Base-by-base conservation (phyloP, 1,284 basidiomycete genomes). In the Cryptococcus floricola region DNA sequence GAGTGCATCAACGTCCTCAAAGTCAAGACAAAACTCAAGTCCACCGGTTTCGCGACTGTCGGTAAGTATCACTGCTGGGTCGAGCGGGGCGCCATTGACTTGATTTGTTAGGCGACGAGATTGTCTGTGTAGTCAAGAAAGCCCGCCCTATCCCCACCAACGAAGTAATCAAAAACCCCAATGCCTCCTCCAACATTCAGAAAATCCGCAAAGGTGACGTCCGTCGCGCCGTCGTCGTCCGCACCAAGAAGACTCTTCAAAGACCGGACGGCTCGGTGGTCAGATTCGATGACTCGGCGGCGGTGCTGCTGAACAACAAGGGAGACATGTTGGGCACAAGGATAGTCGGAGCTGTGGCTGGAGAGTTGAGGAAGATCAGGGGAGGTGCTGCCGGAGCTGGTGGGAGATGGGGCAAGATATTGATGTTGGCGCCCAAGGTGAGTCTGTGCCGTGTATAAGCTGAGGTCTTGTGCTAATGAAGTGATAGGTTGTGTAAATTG, bases 1-100 rank as follows among this genome's bases (percentile, higher is more conserved):
- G 95, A 98, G 80, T 96, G 94, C 70, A 91, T 99, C 76, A 97
- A 98, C 75, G 87, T 98, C 23, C 82, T 98, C 58, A 96, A 97
- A 78, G 87, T 91, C 77, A 98, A 97, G 79, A 90, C 77, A 41
- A 63, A 58, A 38, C 56, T 65, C 28, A 66, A 66, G 49, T 91
- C 80, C 83, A 73, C 73, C 45, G 91, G 84, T 83, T 90, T 79
- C 84, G 96, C 71, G 5, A 75, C 78, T 25, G 80, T 83, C 53
- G 82, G 82, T 82, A 55, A 59, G 78, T 75, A 16, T 42, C 19
- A 6, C 41, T 6, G 4, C 14, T 42, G 5, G 13, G 27, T 31
- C 23, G 18, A 41, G 25, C 27, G 41, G 16, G 16, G 8, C 23
- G 10, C 31, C n/a, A 28, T 27, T 42, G 50, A 52, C 12, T 25